phyloP scores from a whole-genome alignment of 2,329 filamentous ascomycete species.

The Coniosporium uncinatum region DNA sequence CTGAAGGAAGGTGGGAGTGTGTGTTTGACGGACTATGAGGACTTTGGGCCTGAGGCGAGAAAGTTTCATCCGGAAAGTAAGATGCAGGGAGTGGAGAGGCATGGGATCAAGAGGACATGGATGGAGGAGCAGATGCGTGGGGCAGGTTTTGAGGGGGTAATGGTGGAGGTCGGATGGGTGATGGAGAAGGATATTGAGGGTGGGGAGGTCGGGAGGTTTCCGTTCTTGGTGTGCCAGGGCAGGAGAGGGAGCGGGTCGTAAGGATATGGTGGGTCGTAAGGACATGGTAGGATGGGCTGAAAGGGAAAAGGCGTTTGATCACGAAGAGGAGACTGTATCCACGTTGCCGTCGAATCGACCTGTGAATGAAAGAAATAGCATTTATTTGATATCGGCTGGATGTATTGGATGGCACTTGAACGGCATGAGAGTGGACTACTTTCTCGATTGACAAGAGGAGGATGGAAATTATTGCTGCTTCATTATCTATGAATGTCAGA shows the following conservation, averaged over 20 bases:
- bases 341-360: too few relatives aligned
- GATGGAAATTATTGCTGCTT: too few relatives aligned
- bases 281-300: too few relatives aligned
- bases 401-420: too few relatives aligned
- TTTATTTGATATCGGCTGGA: too few relatives aligned
- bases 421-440: too few relatives aligned
- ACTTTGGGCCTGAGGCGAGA: slow-evolving; percentile 45
- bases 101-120: slow-evolving; percentile 39
- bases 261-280: too few relatives aligned
- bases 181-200: slow-evolving; percentile 45
- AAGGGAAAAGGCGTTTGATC: too few relatives aligned
- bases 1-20: slow-evolving; percentile 41
- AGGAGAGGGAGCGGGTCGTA: neutral
- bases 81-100: slow-evolving; percentile 47
- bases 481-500: too few relatives aligned
- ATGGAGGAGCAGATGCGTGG: slow-evolving; percentile 36
- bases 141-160: slow-evolving; percentile 42
- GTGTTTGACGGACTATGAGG: slow-evolving; percentile 52
- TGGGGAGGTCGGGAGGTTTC: slow-evolving; percentile 31
- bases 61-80: slow-evolving; percentile 46
- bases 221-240: slow-evolving; percentile 34
- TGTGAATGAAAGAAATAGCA: too few relatives aligned
- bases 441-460: too few relatives aligned
- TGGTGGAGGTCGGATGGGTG: slow-evolving; percentile 35
- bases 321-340: too few relatives aligned